Base-by-base conservation (phyloP, 1,284 basidiomycete species). In the Ceratorhiza oryzae-sativae region DNA sequence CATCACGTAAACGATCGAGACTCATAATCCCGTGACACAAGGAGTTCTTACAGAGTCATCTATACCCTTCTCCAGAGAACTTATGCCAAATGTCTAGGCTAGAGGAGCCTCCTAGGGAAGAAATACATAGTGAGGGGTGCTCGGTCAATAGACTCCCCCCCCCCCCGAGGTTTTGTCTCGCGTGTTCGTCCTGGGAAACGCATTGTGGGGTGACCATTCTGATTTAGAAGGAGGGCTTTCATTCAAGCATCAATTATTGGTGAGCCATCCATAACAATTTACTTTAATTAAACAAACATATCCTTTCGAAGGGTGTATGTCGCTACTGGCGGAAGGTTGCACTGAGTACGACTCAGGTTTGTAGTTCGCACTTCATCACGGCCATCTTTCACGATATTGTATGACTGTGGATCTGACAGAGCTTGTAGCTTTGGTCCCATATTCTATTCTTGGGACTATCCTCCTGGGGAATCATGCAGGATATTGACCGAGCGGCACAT, bases 141-240 rank as follows among this genome's bases (percentile, higher is more conserved):
- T 9, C 3, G 9, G 25, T 18, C 23, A 6, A 20, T 36, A 13
- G 12, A 56, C n/a, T 20, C 25, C 3, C 9, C 32, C 20, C 39
- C 55, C 55, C 2, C 55, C 55, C 2, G 55, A 56, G 18, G 55
- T 56, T 56, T 34, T 56, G 8, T 56, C 55, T 36, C 55, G 55
- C 12, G 20, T 56, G 8, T 56, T 56, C 39, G 18, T 56, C 6
- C n/a, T 56, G 20, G 55, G 32, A 12, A 56, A 56, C 39, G 34
- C 32, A 20, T 12, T 56, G 15, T 23, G 32, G n/a, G 34, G 32
- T 18, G 55, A 12, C 9, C n/a, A 34, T 39, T 20, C 15, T 2
- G n/a, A 20, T 5, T 34, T 34, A 13, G 39, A 39, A 5, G 32
- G n/a, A 20, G 18, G 20, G 3, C 18, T n/a, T 20, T 20, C 23